phyloP scores from a whole-genome alignment of 2,329 filamentous ascomycete species.

The Colletotrichum cordylinicola region DNA sequence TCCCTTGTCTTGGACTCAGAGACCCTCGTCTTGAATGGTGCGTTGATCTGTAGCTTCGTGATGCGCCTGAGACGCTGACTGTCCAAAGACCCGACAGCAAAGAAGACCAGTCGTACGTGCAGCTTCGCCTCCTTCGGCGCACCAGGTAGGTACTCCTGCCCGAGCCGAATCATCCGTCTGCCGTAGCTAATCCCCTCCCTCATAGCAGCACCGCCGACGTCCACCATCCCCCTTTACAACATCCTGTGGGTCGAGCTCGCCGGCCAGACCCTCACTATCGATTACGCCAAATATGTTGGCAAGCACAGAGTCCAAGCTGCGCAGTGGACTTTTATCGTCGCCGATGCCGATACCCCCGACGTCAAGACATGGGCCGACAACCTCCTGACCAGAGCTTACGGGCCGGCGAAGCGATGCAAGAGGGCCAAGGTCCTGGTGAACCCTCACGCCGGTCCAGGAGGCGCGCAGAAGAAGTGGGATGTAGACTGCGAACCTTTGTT shows the following conservation, averaged over 20 bases:
- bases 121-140: conserved; percentile 18
- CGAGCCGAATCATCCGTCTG: neutral
- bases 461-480: conserved; percentile 75
- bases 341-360: conserved; percentile 44
- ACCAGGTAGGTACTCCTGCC: neutral
- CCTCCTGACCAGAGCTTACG: conserved; percentile 75
- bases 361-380: conserved; percentile 65
- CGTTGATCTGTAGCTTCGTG: conserved; percentile 10
- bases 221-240: conserved; percentile 76
- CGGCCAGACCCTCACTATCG: conserved; percentile 68
- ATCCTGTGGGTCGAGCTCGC: conserved; percentile 80
- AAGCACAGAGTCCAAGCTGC: conserved; percentile 66
- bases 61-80: conserved; percentile 8
- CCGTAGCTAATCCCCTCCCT: neutral
- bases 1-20: conserved; percentile 36
- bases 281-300: conserved; percentile 69
- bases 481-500: conserved; percentile 82
- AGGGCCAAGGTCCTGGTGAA: conserved; percentile 90
- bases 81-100: conserved; percentile 2
- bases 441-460: conserved; percentile 85
- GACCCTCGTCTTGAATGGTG: conserved; percentile 40
- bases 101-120: conserved; percentile 24
- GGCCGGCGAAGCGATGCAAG: conserved; percentile 70
- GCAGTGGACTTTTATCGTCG: conserved; percentile 60
- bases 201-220: conserved; percentile 17